Evolutionary conservation across 805 yeast genomes (phyloP).

Genomic region (Saccharomycopsis oosterbeekiorum): DNA sequence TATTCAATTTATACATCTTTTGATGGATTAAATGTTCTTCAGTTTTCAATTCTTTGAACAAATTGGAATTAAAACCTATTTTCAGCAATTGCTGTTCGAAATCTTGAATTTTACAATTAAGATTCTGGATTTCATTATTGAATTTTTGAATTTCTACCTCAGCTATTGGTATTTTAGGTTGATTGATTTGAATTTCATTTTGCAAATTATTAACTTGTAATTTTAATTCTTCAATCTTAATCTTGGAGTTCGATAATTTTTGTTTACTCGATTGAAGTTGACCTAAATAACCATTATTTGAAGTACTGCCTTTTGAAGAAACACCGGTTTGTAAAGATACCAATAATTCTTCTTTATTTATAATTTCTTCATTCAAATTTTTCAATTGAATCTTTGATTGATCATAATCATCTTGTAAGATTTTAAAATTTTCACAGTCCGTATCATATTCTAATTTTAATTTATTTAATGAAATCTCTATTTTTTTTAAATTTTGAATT

Average conservation of each 20-base stretch:
- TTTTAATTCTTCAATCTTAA: conserved; percentile 47
- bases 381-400: conserved; percentile 35
- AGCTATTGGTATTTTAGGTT: conserved; percentile 45
- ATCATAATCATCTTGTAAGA: conserved; percentile 37
- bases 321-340: conserved; percentile 82
- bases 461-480: conserved; percentile 28
- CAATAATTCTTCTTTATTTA: conserved; percentile 64
- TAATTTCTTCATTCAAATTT: conserved; percentile 36
- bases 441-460: conserved; percentile 28
- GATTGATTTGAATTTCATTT: conserved; percentile 39
- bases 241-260: conserved; percentile 41
- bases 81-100: conserved; percentile 35
- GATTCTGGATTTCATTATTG: conserved; percentile 33
- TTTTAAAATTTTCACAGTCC: conserved; percentile 30
- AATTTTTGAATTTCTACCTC: conserved; percentile 35
- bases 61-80: conserved; percentile 48
- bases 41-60: conserved; percentile 34
- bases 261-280: conserved; percentile 60
- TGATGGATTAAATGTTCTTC: conserved; percentile 36
- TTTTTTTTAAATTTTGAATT: conserved; percentile 26
- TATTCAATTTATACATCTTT: conserved; percentile 34
- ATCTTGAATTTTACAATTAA: conserved; percentile 30
- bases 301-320: conserved; percentile 66
- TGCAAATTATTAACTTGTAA: conserved; percentile 49
- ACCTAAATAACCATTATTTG: conserved; percentile 55